phyloP scores from a whole-genome alignment of 2,329 filamentous ascomycete species.

The Fusarium xyrophilum region DNA sequence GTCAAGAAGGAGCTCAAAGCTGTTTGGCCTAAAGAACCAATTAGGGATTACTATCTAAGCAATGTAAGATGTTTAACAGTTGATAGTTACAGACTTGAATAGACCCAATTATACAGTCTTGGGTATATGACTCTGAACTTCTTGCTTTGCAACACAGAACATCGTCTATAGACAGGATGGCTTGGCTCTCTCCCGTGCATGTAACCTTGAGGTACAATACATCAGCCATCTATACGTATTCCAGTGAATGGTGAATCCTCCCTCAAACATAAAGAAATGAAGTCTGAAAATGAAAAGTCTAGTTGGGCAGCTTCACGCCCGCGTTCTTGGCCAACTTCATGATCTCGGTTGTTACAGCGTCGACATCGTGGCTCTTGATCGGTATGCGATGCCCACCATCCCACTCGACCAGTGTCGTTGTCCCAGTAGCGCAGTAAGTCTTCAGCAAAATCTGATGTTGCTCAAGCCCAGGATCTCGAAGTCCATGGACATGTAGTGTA shows the following conservation, averaged over 20 bases:
- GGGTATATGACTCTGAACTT: not conserved
- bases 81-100: too few relatives aligned
- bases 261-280: not conserved
- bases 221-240: not conserved
- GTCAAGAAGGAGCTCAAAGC: not conserved
- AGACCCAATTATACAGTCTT: not conserved
- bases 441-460: slow-evolving; percentile 57
- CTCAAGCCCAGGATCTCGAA: slow-evolving; percentile 67
- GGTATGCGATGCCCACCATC: slow-evolving; percentile 75
- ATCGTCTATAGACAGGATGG: not conserved
- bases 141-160: not conserved
- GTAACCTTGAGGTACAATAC: too few relatives aligned
- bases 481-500: slow-evolving; percentile 52
- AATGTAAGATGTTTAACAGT: too few relatives aligned
- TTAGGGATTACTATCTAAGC: not conserved
- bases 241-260: not conserved
- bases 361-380: slow-evolving; percentile 71
- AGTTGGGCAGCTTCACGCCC: slow-evolving; percentile 3
- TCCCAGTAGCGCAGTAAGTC: slow-evolving; percentile 65
- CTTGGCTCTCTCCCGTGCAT: not conserved
- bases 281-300: not conserved
- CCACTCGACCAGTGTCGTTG: slow-evolving; percentile 71
- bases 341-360: slow-evolving; percentile 44
- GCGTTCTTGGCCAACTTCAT: slow-evolving; percentile 35
- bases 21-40: not conserved